Base-by-base conservation (phyloP, 106 monocot genomes). In the Dendrobium nobile region DNA sequence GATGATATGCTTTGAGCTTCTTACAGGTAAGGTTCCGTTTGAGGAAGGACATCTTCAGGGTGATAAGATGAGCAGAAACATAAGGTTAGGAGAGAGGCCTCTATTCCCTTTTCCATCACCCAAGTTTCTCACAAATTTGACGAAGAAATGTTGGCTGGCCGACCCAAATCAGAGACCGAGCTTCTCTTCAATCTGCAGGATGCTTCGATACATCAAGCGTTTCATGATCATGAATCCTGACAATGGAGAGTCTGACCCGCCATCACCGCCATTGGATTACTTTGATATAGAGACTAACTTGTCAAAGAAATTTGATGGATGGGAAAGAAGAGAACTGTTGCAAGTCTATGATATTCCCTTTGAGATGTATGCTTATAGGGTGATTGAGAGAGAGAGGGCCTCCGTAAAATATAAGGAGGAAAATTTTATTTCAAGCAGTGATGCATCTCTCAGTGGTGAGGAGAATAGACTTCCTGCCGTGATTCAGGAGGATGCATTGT, bases 11-110 rank as follows among this genome's bases (percentile, higher is more conserved):
- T 92, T 92, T 28, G 84, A 92, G 75, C 78, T 92, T 3, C 41
- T 92, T 68, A 89, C 92, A 1, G 92, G 92, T 15, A 92, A 92
- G 47, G 77, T 92, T 11, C 92, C 92, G 59, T 83, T 83, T 44
- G 83, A 83, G 67, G 83, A 83, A 16, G 92, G 27, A 11, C 89
- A 82, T 75, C 59, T 82, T 9, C 82, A 84, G 75, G 78, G 72
- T 8, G 92, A 92, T 15, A 94, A 92, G 82, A 98, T 89, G 90
- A 92, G 89, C 82, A 90, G 86, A 85, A 98, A 98, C 79, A 89
- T 98, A 45, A 85, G 86, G 65, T 86, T 89, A 16, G 94, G 92
- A 28, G 94, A 92, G 76, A 78, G 94, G 77, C 97, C 97, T 11
- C 79, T 98, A 80, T 94, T 94, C 78, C 90, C 94, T 3, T 92